These are phyloP conservation scores for Purpureocillium lavendulum DNA, from an alignment of 2,329 filamentous ascomycete genomes.

Conservation along the genomic window DNA sequence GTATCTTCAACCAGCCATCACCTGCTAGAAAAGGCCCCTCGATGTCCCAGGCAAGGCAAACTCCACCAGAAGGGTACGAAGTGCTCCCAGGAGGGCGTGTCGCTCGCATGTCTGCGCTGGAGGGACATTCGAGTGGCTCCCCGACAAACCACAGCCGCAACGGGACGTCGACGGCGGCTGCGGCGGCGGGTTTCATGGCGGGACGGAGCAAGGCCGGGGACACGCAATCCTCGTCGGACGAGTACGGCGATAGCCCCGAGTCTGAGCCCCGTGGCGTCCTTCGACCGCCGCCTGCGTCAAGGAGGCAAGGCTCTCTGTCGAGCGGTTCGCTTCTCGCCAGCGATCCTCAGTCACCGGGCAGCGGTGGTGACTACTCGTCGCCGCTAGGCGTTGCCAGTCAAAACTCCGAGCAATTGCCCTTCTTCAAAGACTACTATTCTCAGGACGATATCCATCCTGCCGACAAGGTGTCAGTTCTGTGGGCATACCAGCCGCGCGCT, in stretches of 20 bases:
- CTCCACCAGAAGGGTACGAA: slow-evolving; percentile 52
- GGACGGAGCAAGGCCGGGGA: slow-evolving; percentile 38
- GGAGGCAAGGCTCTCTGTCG: slow-evolving; percentile 81
- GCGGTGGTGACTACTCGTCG: slow-evolving; percentile 69
- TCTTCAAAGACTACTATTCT: slow-evolving; percentile 99
- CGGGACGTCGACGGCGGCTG: slow-evolving; percentile 13
- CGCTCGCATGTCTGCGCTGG: slow-evolving; percentile 89
- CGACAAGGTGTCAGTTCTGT: slow-evolving; percentile 83
- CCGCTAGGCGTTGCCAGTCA: slow-evolving; percentile 77
- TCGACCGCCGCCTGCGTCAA: slow-evolving; percentile 50
- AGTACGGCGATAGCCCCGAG: slow-evolving; percentile 63
- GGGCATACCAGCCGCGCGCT: slow-evolving; percentile 94
- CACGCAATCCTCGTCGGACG: slow-evolving; percentile 62
- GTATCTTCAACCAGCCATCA: slow-evolving; percentile 83
- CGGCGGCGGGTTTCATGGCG: slow-evolving; percentile 36
- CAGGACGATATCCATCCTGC: slow-evolving; percentile 90
- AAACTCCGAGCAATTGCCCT: slow-evolving; percentile 89
- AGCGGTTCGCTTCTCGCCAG: slow-evolving; percentile 69
- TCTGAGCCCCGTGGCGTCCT: slow-evolving; percentile 53
- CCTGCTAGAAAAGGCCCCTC: slow-evolving; percentile 49
- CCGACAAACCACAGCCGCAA: slow-evolving; percentile 42
- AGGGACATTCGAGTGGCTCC: slow-evolving; percentile 60
- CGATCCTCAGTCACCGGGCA: slow-evolving; percentile 66
- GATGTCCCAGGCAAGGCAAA: slow-evolving; percentile 28
- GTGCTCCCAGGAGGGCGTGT: slow-evolving; percentile 82